Base-by-base conservation (phyloP, 106 monocot species). In the Ottelia alismoides region DNA sequence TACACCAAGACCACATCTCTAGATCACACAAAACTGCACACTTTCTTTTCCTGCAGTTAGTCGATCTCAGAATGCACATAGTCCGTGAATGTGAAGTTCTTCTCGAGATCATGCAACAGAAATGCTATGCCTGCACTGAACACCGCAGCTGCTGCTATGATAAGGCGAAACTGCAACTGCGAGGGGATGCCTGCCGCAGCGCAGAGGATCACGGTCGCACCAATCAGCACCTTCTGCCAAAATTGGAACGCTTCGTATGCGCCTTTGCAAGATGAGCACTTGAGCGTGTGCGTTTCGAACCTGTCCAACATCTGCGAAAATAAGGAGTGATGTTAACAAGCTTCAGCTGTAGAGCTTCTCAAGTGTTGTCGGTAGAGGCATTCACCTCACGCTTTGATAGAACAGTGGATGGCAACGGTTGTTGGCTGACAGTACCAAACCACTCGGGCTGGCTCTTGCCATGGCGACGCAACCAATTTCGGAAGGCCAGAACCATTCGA, bases 51-150 rank as follows among this genome's bases (percentile, higher is more conserved):
- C n/a, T n/a, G n/a, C n/a, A n/a, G n/a, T n/a, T 28, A 93, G 45
- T 94, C 94, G 46, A 96, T 96, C 52, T 96, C 78, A 11, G 88
- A 75, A 63, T 96, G 94, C 17, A 96, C 84, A 51, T 96, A 88
- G 60, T 96, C 94, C 17, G 78, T 74, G 58, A 81, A 96, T 10
- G 69, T 63, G 45, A 96, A 96, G 58, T 96, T 84, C 65, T 78
- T 96, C 64, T 96, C 57, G 32, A 72, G 66, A 25, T 79, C 74
- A 66, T 84, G 81, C 28, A 88, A 53, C 24, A 71, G 50, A 62
- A 84, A 96, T 1, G 84, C 84, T 47, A 79, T 35, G 48, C 58
- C 61, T 25, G 88, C 94, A 7, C 68, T 78, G 19, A 67, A n/a
- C 11, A 88, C 7, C 2, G 84, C 79, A 43, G 74, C 84, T 16